phyloP scores from a whole-genome alignment of 495 filamentous ascomycete genomes.

The Penicillium flavigenum region DNA sequence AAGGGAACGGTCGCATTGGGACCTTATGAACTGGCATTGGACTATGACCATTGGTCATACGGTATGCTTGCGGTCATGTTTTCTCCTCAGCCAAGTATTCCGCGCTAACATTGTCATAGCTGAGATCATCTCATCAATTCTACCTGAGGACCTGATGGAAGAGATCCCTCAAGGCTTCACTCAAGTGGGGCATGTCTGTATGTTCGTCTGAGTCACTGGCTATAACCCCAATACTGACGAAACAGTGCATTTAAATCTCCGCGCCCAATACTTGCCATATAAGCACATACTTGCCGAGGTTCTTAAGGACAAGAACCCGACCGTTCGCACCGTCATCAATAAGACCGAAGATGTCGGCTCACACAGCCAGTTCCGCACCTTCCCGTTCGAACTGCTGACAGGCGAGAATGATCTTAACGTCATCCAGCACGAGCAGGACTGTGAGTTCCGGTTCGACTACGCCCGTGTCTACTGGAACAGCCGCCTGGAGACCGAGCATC shows the following conservation, averaged over 20 bases:
- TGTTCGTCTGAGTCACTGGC: conserved; percentile 24
- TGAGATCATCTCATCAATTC: conserved; percentile 76
- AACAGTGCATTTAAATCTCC: conserved; percentile 83
- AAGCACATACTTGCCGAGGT: conserved; percentile 81
- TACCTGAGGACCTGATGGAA: conserved; percentile 65
- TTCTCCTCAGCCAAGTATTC: background rate
- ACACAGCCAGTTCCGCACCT: conserved; percentile 85
- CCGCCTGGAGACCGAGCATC: conserved; percentile 83
- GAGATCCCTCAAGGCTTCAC: conserved; percentile 87
- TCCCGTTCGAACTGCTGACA: conserved; percentile 86
- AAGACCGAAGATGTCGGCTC: conserved; percentile 86
- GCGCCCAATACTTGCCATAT: conserved; percentile 74
- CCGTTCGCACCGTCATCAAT: conserved; percentile 87
- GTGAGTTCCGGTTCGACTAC: conserved; percentile 51
- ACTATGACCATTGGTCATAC: conserved; percentile 85
- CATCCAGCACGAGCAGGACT: conserved; percentile 57
- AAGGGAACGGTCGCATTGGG: conserved; percentile 64
- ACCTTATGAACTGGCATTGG: conserved; percentile 70
- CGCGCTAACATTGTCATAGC: conserved; percentile 42
- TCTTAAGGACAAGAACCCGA: conserved; percentile 80
- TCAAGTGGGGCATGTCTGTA: conserved; percentile 83
- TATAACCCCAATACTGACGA: conserved; percentile 14
- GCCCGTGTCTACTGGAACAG: conserved; percentile 97
- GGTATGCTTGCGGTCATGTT: conserved; percentile 45
- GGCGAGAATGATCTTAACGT: conserved; percentile 80